Evolutionary conservation across 257 asterid genomes (phyloP).

Genomic region (Solanum habrochaites): DNA sequence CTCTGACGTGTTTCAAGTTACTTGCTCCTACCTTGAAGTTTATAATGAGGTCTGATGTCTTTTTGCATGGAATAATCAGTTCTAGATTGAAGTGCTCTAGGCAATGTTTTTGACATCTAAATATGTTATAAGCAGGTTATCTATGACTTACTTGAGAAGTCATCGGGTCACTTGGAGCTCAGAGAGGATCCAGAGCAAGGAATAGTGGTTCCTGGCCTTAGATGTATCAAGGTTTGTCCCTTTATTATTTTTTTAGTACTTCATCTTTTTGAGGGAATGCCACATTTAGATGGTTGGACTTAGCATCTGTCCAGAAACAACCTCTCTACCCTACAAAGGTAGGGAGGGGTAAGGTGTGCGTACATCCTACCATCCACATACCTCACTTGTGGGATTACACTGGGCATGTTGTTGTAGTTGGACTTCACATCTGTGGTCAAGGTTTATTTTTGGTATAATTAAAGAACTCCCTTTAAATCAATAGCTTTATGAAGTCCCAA

Average conservation of each 20-base stretch:
- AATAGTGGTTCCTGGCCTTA: conserved; percentile 81
- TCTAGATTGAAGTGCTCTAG: neutral
- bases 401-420: neutral
- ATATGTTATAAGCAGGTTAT: conserved; percentile 54
- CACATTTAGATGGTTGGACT: neutral
- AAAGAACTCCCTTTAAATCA: neutral
- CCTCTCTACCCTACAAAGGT: neutral
- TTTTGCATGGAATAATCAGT: neutral
- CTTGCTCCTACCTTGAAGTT: conserved; percentile 95
- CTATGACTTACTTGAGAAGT: conserved; percentile 83
- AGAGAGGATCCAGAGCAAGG: conserved; percentile 96
- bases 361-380: neutral
- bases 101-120: conserved; percentile 2
- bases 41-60: conserved; percentile 72
- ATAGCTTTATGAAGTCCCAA: neutral
- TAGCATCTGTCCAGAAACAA: neutral
- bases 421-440: neutral
- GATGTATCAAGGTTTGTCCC: conserved; percentile 61
- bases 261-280: neutral
- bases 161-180: conserved; percentile 89
- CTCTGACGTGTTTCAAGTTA: conserved; percentile 63
- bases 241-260: neutral
- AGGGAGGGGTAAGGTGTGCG: neutral
- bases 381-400: neutral
- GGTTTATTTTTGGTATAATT: neutral